phyloP scores from a whole-genome alignment of 2,329 filamentous ascomycete species.

The Fusarium tricinctum region DNA sequence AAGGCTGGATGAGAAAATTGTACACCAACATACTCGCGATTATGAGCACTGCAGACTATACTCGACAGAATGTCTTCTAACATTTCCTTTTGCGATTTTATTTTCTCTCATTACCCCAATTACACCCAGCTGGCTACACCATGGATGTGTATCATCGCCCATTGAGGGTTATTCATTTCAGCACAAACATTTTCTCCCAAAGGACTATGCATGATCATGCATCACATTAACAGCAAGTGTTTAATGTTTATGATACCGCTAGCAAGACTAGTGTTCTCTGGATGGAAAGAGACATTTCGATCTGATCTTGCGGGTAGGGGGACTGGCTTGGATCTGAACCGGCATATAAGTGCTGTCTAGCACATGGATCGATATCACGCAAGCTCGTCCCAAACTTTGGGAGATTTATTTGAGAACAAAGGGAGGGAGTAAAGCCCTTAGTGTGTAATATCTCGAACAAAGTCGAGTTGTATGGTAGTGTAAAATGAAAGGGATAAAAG shows the following conservation, averaged over 20 bases:
- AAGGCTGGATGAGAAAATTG: conserved; percentile 28
- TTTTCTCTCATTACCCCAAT: neutral
- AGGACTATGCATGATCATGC: conserved; percentile 5
- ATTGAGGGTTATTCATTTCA: neutral
- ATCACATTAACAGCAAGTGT: conserved; percentile 6
- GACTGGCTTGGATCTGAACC: conserved; percentile 15
- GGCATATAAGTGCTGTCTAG: neutral
- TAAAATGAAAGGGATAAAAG: neutral
- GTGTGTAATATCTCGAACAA: conserved; percentile 5
- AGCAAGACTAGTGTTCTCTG: conserved; percentile 11
- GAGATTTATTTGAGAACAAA: neutral
- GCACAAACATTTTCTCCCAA: conserved; percentile 3
- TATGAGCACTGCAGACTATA: conserved; percentile 1
- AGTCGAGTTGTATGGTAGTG: neutral
- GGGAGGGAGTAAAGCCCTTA: neutral
- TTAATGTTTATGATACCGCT: neutral
- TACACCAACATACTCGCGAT: conserved; percentile 13
- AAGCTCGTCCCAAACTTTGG: neutral
- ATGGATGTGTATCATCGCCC: neutral
- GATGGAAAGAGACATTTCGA: conserved; percentile 2
- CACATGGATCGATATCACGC: conserved; percentile 3
- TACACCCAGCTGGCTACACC: neutral
- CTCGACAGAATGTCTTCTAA: neutral
- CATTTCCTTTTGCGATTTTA: conserved; percentile 23
- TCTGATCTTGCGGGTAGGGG: conserved; percentile 13